Evolutionary conservation across 257 asterid genomes (phyloP).

Genomic region (Petunia axillaris): DNA sequence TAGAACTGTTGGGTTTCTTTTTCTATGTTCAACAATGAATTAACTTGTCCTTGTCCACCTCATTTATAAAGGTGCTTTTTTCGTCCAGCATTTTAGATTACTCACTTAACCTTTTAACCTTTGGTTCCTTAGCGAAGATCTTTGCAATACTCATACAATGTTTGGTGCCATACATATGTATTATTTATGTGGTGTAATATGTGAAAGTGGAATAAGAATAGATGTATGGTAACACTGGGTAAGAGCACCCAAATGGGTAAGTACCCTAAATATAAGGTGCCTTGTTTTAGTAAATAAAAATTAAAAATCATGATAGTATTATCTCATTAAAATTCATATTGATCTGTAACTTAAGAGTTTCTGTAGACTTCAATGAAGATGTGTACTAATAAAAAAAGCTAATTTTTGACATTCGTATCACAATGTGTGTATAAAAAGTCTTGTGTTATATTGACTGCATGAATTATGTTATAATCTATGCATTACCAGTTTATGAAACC

Average conservation of each 20-base stretch:
- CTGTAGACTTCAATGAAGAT: conserved; percentile 1
- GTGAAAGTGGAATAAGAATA: neutral
- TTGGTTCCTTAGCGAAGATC: neutral
- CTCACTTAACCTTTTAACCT: conserved; percentile 19
- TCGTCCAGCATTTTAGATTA: neutral
- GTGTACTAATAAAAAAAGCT: too few relatives aligned
- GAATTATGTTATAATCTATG: neutral
- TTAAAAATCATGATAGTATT: neutral
- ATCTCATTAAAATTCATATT: neutral
- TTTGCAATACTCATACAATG: neutral
- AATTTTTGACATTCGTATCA: neutral
- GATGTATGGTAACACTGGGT: neutral
- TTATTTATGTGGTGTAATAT: neutral
- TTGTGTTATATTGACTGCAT: neutral
- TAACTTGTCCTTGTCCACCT: neutral
- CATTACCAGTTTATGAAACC: neutral
- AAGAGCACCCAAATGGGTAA: conserved; percentile 14
- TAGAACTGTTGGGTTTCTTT: neutral
- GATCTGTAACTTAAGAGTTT: neutral
- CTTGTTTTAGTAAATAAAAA: neutral
- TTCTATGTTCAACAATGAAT: neutral
- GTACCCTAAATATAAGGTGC: neutral
- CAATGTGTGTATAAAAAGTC: neutral
- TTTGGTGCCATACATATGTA: conserved; percentile 11
- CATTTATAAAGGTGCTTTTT: neutral